phyloP scores from a whole-genome alignment of 2,329 filamentous ascomycete genomes.

The Phaeosphaeria sp. region DNA sequence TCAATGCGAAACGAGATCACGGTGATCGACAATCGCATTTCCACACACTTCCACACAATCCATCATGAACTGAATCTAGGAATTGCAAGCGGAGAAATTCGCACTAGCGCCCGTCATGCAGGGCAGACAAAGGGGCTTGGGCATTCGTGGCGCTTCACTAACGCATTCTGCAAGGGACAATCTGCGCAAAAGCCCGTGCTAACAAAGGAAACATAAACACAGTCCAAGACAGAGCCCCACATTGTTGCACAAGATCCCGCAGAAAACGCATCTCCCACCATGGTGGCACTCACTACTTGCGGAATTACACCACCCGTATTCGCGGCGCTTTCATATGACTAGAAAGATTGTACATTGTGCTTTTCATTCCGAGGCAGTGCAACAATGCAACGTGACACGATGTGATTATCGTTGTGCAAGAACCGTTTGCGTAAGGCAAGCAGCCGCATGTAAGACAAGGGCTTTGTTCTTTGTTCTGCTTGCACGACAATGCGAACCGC shows the following conservation, averaged over 20 bases:
- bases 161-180: not conserved
- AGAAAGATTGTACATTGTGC: not conserved
- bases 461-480: not conserved
- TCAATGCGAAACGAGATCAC: not conserved
- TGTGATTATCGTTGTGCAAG: conserved; percentile 1
- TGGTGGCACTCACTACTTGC: not conserved
- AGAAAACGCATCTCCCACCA: not conserved
- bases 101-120: not conserved
- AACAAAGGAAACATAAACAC: not conserved
- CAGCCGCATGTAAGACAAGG: conserved; percentile 1
- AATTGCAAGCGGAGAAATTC: not conserved
- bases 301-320: not conserved
- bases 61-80: not conserved
- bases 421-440: conserved; percentile 1
- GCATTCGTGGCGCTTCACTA: not conserved
- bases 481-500: not conserved
- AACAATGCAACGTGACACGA: conserved; percentile 5
- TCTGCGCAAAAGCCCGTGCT: not conserved
- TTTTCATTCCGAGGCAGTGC: not conserved
- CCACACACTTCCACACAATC: not conserved
- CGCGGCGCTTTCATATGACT: conserved; percentile 1
- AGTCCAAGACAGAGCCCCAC: not conserved
- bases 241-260: not conserved
- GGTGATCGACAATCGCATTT: not conserved
- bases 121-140: not conserved